Evolutionary conservation across 345 rosid species (phyloP).

Genomic region (Ceriops zippeliana): DNA sequence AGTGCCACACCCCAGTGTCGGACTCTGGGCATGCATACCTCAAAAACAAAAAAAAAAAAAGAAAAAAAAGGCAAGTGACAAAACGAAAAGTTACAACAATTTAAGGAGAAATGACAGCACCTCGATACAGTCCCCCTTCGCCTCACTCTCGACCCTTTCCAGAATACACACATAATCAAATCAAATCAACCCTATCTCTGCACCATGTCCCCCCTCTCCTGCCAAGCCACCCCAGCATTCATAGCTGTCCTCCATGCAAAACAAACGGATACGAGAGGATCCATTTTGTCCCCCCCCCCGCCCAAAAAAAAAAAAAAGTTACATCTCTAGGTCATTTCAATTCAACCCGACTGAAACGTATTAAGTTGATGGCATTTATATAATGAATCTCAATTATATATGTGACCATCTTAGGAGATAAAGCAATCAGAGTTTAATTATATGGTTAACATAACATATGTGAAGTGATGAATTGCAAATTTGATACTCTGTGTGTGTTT

Average conservation of each 20-base stretch:
- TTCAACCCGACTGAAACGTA: too few species aligned
- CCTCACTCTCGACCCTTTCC: background rate
- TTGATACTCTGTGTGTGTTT: too few species aligned
- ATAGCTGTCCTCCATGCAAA: constrained; percentile 37
- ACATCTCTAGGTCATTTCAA: too few species aligned
- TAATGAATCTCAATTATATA: too few species aligned
- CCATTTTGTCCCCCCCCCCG: too few species aligned
- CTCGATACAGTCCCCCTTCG: constrained; percentile 15
- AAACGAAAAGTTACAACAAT: constrained; percentile 30
- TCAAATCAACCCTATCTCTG: constrained; percentile 24
- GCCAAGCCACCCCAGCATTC: constrained; percentile 31
- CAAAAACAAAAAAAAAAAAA: background rate
- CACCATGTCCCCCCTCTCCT: constrained; percentile 23
- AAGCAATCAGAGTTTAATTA: too few species aligned
- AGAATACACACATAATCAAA: constrained; percentile 10
- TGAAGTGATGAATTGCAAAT: too few species aligned
- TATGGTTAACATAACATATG: too few species aligned
- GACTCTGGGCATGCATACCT: constrained; percentile 33
- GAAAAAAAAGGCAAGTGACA: background rate
- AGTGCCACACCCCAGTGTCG: constrained; percentile 53
- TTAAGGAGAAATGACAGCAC: constrained; percentile 42
- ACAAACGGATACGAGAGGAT: too few species aligned
- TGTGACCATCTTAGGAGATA: too few species aligned
- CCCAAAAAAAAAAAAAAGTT: too few species aligned
- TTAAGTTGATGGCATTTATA: too few species aligned